phyloP scores from a whole-genome alignment of 2,329 filamentous ascomycete genomes.

The Colletotrichum tropicale region DNA sequence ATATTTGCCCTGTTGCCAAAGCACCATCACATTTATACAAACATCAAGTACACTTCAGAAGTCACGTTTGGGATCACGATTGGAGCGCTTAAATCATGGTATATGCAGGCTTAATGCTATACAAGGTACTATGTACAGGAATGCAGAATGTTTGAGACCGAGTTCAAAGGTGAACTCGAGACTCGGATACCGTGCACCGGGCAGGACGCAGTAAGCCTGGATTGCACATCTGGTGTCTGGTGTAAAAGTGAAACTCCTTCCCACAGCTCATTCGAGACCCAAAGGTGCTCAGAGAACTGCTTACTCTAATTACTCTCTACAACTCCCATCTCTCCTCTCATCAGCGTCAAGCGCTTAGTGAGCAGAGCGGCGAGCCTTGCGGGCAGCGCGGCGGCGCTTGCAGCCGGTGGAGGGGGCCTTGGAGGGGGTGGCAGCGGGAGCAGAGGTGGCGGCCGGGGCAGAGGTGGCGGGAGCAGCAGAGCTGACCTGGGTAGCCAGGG shows the following conservation, averaged over 20 bases:
- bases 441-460: not conserved
- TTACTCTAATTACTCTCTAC: not conserved
- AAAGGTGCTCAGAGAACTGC: not conserved
- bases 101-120: constrained; percentile 20
- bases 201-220: constrained; percentile 10
- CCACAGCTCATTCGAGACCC: not conserved
- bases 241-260: not conserved
- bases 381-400: constrained; percentile 16
- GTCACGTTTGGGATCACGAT: not conserved
- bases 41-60: not conserved
- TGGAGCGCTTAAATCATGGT: not conserved
- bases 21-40: fast-evolving
- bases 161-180: not conserved
- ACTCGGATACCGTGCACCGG: not conserved
- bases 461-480: constrained; percentile 4
- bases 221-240: constrained; percentile 15
- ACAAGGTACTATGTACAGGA: constrained; percentile 20
- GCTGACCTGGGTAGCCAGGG: not conserved
- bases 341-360: not conserved
- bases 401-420: constrained; percentile 4
- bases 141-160: not conserved
- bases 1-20: fast-evolving
- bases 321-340: not conserved
- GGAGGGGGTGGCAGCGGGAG: constrained; percentile 24
- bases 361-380: constrained; percentile 20